Evolutionary conservation across 306 rosid genomes (phyloP).

Genomic region (Vicia faba): DNA sequence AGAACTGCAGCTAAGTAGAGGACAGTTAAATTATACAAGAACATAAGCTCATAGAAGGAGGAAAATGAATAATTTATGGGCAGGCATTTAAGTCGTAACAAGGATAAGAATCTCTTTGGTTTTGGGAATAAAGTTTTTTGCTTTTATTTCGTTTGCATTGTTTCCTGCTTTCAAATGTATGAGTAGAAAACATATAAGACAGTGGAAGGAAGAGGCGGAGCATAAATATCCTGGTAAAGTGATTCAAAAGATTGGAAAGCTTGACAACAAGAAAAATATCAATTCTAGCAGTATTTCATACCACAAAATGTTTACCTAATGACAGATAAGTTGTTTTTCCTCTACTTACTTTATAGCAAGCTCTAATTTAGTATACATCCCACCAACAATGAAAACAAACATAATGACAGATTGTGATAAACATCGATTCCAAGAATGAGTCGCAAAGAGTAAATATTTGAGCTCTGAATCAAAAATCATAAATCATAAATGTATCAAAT

Average conservation of each 20-base stretch:
- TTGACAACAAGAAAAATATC: slow-evolving; percentile 31
- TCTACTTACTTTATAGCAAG: slow-evolving; percentile 1
- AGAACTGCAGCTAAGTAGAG: slow-evolving; percentile 96
- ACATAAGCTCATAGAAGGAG: slow-evolving; percentile 26
- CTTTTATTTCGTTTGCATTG: not conserved
- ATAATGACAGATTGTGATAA: slow-evolving; percentile 8
- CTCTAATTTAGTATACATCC: slow-evolving; percentile 5
- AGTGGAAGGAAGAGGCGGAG: not conserved
- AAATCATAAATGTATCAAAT: slow-evolving; percentile 26
- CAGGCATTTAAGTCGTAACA: slow-evolving; percentile 11
- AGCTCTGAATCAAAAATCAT: slow-evolving; percentile 23
- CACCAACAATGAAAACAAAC: slow-evolving; percentile 23
- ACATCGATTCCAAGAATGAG: slow-evolving; percentile 7
- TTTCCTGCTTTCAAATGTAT: not conserved
- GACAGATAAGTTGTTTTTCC: slow-evolving; percentile 18
- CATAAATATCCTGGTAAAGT: slow-evolving; percentile 6
- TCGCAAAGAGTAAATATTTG: slow-evolving; percentile 14
- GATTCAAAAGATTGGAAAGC: not conserved
- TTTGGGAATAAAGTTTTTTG: not conserved
- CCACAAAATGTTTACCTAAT: slow-evolving; percentile 13
- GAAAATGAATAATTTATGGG: slow-evolving; percentile 25
- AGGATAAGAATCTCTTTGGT: not conserved
- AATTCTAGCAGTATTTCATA: slow-evolving; percentile 9
- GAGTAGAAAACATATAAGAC: not conserved
- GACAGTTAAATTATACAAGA: slow-evolving; percentile 63